Conservation (phyloP, 2,329 filamentous ascomycete genomes). For the Tolypocladium album region DNA sequence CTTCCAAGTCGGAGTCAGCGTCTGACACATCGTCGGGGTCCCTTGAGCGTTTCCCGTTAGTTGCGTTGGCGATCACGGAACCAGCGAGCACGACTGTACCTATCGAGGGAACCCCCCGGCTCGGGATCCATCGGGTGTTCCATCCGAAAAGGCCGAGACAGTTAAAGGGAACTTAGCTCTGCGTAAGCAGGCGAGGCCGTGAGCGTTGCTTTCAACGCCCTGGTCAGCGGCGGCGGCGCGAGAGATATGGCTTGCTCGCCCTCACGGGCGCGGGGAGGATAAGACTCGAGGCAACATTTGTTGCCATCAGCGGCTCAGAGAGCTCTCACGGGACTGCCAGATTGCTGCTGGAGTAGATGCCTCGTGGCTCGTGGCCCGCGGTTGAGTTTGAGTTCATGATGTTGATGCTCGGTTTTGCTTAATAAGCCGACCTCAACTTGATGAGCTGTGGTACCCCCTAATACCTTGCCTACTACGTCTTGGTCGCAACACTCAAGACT, state of each 20-base stretch:
- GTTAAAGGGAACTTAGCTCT: neutral
- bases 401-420: neutral
- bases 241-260: neutral
- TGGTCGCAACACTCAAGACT: too few relatives aligned
- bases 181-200: neutral
- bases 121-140: neutral
- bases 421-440: neutral
- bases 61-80: neutral
- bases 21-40: constrained; percentile 22
- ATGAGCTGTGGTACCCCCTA: too few relatives aligned
- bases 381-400: neutral
- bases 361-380: neutral
- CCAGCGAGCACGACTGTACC: neutral
- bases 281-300: neutral
- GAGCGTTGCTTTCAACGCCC: neutral
- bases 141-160: neutral
- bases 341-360: neutral
- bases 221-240: neutral
- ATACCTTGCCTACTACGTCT: too few relatives aligned
- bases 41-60: constrained; percentile 5
- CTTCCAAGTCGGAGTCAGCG: constrained; percentile 32
- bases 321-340: neutral
- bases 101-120: neutral
- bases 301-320: neutral
- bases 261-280: neutral